Percentiles rank a stretch among this genome's conserved stretches.
Evolutionary conservation across 2,329 filamentous ascomycete genomes (phyloP).

Genomic region (Zymoseptoria brevis): DNA sequence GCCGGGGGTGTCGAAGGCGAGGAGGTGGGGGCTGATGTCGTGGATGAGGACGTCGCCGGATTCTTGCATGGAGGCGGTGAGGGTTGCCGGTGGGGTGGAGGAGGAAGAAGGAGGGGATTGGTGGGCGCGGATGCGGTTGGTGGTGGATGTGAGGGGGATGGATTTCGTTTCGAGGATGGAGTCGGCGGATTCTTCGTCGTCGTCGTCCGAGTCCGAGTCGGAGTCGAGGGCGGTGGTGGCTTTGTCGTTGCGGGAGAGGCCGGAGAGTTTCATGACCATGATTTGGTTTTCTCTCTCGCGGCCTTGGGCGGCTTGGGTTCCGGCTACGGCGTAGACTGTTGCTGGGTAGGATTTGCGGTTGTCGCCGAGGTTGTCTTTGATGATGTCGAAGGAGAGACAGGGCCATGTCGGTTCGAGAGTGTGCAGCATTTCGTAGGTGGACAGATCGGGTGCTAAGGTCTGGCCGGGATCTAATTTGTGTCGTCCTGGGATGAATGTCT

Average conservation of each 20-base stretch:
- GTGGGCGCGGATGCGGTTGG: constrained; percentile 85
- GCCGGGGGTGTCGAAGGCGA: constrained; percentile 83
- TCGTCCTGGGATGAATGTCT: constrained; percentile 91
- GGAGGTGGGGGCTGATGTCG: constrained; percentile 83
- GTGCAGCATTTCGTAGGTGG: constrained; percentile 98
- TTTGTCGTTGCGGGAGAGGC: constrained; percentile 77
- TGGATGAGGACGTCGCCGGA: constrained; percentile 83
- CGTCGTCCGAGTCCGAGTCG: constrained; percentile 62
- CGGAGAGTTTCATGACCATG: constrained; percentile 93
- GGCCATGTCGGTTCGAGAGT: constrained; percentile 91
- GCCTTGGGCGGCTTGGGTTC: constrained; percentile 77
- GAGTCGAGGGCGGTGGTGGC: constrained; percentile 59
- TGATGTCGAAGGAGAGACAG: constrained; percentile 89
- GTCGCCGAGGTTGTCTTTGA: constrained; percentile 78
- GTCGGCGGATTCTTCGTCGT: constrained; percentile 67
- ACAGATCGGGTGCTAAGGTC: constrained; percentile 80
- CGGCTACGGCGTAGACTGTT: constrained; percentile 88
- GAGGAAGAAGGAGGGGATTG: constrained; percentile 67
- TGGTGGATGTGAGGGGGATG: constrained; percentile 78
- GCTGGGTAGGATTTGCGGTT: constrained; percentile 88
- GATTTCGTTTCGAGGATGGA: constrained; percentile 89
- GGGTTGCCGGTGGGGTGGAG: constrained; percentile 60
- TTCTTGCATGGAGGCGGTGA: constrained; percentile 90
- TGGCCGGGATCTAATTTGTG: constrained; percentile 87
- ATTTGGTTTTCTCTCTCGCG: constrained; percentile 81